Evolutionary conservation across 2,329 filamentous ascomycete genomes (phyloP).

Genomic region (Trichoderma oligosporum): DNA sequence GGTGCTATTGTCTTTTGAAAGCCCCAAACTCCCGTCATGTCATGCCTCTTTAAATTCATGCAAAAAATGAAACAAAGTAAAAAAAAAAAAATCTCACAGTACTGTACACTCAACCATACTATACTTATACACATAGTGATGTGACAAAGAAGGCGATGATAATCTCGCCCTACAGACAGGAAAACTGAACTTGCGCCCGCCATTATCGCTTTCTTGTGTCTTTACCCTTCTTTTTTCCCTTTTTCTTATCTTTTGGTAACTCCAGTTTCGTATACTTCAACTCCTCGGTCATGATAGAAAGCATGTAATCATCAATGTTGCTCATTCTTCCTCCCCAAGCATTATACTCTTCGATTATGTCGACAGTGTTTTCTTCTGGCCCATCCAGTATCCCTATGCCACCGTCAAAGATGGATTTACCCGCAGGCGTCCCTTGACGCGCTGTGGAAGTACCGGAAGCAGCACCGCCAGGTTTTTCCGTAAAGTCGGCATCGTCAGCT

Average conservation of each 20-base stretch:
- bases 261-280: constrained; percentile 58
- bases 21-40: not conserved
- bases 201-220: constrained; percentile 50
- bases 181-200: not conserved
- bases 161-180: not conserved
- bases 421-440: constrained; percentile 50
- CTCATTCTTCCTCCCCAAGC: constrained; percentile 56
- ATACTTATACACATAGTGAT: constrained; percentile 17
- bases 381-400: constrained; percentile 28
- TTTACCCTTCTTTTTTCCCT: constrained; percentile 56
- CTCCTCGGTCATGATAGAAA: constrained; percentile 62
- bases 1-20: constrained; percentile 3
- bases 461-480: constrained; percentile 54
- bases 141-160: not conserved
- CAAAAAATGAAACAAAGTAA: too few relatives aligned
- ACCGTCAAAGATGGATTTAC: constrained; percentile 34
- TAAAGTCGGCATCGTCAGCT: constrained; percentile 81
- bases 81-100: not conserved
- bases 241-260: constrained; percentile 62
- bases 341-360: constrained; percentile 49
- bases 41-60: not conserved
- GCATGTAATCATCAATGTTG: constrained; percentile 72
- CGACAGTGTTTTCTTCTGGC: constrained; percentile 33
- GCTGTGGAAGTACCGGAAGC: constrained; percentile 49
- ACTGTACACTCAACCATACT: not conserved